Evolutionary conservation across 805 yeast genomes (phyloP), one percentile per base, ranked within the genome.

Genomic region (Candida nitratophila): DNA sequence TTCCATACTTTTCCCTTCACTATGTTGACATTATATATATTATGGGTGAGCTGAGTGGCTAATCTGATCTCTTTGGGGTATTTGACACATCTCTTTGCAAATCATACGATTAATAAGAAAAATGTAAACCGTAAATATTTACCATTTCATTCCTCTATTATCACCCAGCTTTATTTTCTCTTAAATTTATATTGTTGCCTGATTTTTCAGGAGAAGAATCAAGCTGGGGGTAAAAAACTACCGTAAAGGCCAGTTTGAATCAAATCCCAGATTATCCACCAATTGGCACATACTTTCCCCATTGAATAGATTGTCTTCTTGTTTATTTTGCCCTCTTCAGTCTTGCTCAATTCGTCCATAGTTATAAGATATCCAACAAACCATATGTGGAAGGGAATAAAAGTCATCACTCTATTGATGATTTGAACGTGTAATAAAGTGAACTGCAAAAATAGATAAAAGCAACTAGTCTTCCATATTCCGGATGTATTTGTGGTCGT

Each of bases 191-290:
- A n/a, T n/a, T n/a, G n/a, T n/a, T 10, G 27, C 27, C 27, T 24
- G 27, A 24, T 24, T 24, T 24, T 24, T 10, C 27, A 7, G 6
- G n/a, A n/a, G n/a, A n/a, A n/a, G n/a, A 7, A 6, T 24, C 27
- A 24, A 24, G 98, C 98, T 4, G 98, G 98, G 2, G 97, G 98
- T 37, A 90, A 68, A 57, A 86, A 90, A n/a, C 81, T 81, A 8
- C 83, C 86, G 65, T 78, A 90, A 41, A 90, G 64, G 1, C 77
- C 74, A 0, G 90, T 74, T 61, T 90, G 96, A 3, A 80, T 53
- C 6, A 81, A 58, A 20, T 66, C 69, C 95, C 96, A 90, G 0
- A 73, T 51, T 6, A 79, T 50, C 52, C 78, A 65, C 67, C 77
- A 84, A 8, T 63, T 52, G 1, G 76, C 57, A 16, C 56, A 51